Percentiles rank a stretch among this genome's conserved stretches.
Conservation (phyloP, 1,139 yeast genomes). For the Wickerhamiella infanticola region DNA sequence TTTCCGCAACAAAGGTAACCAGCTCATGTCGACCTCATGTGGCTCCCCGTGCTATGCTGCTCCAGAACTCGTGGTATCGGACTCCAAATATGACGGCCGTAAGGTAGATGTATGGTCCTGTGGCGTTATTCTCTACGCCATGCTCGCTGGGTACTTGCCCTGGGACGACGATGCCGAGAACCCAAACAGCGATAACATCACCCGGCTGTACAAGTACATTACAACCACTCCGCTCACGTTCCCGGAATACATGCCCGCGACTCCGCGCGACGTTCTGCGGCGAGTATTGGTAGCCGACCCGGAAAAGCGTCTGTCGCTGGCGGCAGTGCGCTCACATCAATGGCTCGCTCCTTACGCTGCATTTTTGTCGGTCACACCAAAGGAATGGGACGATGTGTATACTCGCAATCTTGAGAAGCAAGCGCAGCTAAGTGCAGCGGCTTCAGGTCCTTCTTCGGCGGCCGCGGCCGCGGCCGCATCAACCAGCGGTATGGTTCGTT, state of each 20-base stretch:
- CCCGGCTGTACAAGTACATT: constrained; percentile 78
- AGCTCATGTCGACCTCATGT: constrained; percentile 87
- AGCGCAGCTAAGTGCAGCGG: not conserved
- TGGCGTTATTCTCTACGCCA: constrained; percentile 88
- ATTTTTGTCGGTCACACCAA: constrained; percentile 68
- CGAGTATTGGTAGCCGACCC: constrained; percentile 81
- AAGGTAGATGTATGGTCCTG: constrained; percentile 96
- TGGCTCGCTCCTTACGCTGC: constrained; percentile 77
- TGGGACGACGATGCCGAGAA: constrained; percentile 95
- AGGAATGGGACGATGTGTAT: constrained; percentile 59
- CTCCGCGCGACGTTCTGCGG: constrained; percentile 80
- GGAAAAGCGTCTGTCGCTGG: constrained; percentile 51
- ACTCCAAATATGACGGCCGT: constrained; percentile 65
- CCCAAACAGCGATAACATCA: constrained; percentile 92
- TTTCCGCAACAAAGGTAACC: constrained; percentile 37
- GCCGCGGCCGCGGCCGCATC: not conserved
- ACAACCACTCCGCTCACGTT: constrained; percentile 84
- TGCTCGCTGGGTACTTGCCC: constrained; percentile 94
- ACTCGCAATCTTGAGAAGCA: not conserved
- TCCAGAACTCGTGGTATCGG: constrained; percentile 85
- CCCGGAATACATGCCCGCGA: constrained; percentile 84
- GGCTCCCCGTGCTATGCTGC: constrained; percentile 99
- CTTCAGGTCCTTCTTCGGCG: not conserved
- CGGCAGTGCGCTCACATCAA: constrained; percentile 61
- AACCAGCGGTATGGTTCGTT: not conserved